Evolutionary conservation across 495 filamentous ascomycete genomes (phyloP), one percentile per base, ranked within the genome.

Genomic region (Saxophila tyrrhenica): DNA sequence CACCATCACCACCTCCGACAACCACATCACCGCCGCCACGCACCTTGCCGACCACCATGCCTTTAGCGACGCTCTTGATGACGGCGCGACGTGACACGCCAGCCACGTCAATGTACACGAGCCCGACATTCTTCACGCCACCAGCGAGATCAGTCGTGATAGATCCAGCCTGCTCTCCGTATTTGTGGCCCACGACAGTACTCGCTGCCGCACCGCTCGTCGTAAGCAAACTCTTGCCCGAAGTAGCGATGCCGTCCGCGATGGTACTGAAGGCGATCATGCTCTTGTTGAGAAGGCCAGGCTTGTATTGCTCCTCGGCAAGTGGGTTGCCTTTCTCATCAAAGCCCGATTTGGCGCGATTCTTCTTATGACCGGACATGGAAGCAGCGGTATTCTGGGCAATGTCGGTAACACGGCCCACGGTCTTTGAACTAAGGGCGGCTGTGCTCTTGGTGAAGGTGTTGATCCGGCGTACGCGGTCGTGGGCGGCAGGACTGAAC

Each of bases 91-190:
- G 75, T 47, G 84, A 90, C 3, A 98, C 94, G 3, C 92, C 92
- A 0, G 87, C 82, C 7, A 90, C 94, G 63, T 98, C 92, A 39
- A 98, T 91, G 64, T 98, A 98, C n/a, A 98, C 92, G 38, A 98
- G 72, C 2, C 89, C 91, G 41, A 97, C 94, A 61, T 97, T 97
- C 72, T 86, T 94, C 59, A 95, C 83, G 5, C 89, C 89, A 2
- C 89, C 85, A 0, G 86, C 86, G 47, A 98, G 62, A 44, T 83
- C 75, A 46, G 75, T 70, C 3, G 87, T 79, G 2, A 97, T 72
- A 2, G 77, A 72, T 51, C 87, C 85, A 1, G 92, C 92, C 68
- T 97, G 87, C 5, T 76, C 62, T 9, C 92, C 92, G 67, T 88
- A 98, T 52, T 74, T 79, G 69, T 98, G 91, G 3, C 78, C 74